Evolutionary conservation across 306 rosid species (phyloP).

Genomic region (Cicer chorassanicum): DNA sequence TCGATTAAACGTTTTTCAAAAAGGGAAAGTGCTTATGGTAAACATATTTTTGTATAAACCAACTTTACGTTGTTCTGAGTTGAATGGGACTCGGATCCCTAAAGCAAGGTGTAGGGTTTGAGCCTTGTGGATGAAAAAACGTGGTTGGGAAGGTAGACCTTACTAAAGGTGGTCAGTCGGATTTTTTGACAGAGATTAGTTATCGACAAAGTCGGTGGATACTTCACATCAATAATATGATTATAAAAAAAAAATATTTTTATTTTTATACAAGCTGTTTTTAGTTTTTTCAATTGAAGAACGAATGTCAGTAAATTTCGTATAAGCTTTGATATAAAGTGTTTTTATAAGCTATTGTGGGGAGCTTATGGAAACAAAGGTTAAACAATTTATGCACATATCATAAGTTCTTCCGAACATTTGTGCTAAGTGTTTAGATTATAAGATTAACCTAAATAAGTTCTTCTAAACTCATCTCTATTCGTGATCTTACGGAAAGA

Average conservation of each 20-base stretch:
- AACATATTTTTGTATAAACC: background rate
- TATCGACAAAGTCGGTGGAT: too few relatives aligned
- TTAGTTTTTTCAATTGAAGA: background rate
- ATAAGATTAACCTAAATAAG: background rate
- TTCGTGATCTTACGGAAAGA: background rate
- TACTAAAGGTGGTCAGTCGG: too few relatives aligned
- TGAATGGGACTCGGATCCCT: too few relatives aligned
- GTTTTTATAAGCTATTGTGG: background rate
- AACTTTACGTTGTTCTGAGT: too few relatives aligned
- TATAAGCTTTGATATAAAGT: background rate
- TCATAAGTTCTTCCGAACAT: background rate
- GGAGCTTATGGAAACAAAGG: background rate
- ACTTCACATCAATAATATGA: too few relatives aligned
- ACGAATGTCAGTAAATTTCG: background rate
- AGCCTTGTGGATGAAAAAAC: too few relatives aligned
- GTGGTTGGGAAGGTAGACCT: too few relatives aligned
- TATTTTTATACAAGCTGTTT: background rate
- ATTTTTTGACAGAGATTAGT: too few relatives aligned
- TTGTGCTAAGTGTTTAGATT: background rate
- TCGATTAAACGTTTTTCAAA: background rate
- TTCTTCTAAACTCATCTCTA: background rate
- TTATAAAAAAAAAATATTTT: too few relatives aligned
- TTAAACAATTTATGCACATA: background rate
- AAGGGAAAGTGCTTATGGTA: background rate
- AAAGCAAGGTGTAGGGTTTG: too few relatives aligned